Conservation (phyloP, 2,329 filamentous ascomycete species). For the Tricladium varicosporioides region DNA sequence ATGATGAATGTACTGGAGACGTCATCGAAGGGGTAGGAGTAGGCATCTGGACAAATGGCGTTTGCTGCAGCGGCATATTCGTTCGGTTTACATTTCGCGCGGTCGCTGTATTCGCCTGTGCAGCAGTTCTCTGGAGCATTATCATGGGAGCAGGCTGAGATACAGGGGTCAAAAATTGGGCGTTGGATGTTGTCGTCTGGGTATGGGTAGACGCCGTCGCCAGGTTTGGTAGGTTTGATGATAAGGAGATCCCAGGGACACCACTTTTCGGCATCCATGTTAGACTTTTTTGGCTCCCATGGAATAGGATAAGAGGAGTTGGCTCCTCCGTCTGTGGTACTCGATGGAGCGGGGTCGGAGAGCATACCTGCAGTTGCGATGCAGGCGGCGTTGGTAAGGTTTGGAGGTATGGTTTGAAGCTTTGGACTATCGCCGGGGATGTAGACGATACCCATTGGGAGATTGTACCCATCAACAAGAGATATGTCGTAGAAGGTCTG, state of each 20-base stretch:
- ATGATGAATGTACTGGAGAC: slow-evolving; percentile 59
- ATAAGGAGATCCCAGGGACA: slow-evolving; percentile 79
- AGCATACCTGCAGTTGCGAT: slow-evolving; percentile 68
- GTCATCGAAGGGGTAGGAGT: slow-evolving; percentile 70
- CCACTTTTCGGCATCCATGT: slow-evolving; percentile 61
- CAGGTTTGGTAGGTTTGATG: slow-evolving; percentile 64
- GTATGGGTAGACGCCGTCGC: slow-evolving; percentile 77
- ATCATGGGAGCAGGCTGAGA: slow-evolving; percentile 71
- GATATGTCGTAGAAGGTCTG: slow-evolving; percentile 85
- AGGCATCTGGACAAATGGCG: slow-evolving; percentile 77
- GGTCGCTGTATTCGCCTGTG: slow-evolving; percentile 63
- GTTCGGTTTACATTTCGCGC: slow-evolving; percentile 63
- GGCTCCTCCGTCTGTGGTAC: slow-evolving; percentile 51
- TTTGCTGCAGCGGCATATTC: slow-evolving; percentile 71
- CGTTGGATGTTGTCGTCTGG: slow-evolving; percentile 71
- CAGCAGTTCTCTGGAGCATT: slow-evolving; percentile 71
- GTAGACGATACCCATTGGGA: slow-evolving; percentile 65
- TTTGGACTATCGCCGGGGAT: slow-evolving; percentile 59
- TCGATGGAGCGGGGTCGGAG: slow-evolving; percentile 50
- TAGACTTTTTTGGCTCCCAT: slow-evolving; percentile 59
- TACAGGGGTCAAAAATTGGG: slow-evolving; percentile 74
- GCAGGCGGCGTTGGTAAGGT: slow-evolving; percentile 74
- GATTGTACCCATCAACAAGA: slow-evolving; percentile 80
- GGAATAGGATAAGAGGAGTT: slow-evolving; percentile 66
- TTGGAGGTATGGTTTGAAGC: slow-evolving; percentile 65